phyloP scores from a whole-genome alignment of 75 land plant genomes.

The Ceratopteris richardii region DNA sequence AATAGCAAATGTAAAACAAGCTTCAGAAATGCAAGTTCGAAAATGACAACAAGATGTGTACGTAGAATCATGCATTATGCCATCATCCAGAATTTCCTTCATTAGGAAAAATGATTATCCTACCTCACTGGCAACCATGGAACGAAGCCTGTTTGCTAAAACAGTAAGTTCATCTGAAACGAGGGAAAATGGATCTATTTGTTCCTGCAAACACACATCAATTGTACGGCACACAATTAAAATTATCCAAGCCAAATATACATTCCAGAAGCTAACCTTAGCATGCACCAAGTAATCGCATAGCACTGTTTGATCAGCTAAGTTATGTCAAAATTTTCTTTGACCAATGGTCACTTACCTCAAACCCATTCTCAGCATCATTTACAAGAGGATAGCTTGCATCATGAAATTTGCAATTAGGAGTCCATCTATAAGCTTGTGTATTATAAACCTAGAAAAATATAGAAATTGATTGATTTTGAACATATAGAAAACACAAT shows the following conservation, averaged over 20 bases:
- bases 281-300: too few species aligned
- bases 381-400: conserved; percentile 1
- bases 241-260: not conserved
- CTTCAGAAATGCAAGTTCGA: too few species aligned
- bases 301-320: too few species aligned
- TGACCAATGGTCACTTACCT: not conserved
- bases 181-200: conserved; percentile 73
- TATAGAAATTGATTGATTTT: too few species aligned
- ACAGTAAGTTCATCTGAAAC: conserved; percentile 77
- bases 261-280: too few species aligned
- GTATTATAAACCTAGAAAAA: too few species aligned
- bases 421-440: too few species aligned
- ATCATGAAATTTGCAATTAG: not conserved
- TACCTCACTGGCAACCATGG: conserved; percentile 74
- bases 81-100: not conserved
- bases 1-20: too few species aligned
- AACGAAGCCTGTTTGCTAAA: conserved; percentile 54
- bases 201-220: conserved; percentile 34
- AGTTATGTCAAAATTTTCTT: too few species aligned
- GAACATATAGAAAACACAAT: too few species aligned
- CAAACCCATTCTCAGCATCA: not conserved
- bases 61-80: not conserved
- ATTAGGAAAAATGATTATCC: not conserved
- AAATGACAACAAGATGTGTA: too few species aligned
- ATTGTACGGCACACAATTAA: not conserved